Evolutionary conservation across 1,284 basidiomycete species (phyloP).

Genomic region (Stygiomarasmius scandens): DNA sequence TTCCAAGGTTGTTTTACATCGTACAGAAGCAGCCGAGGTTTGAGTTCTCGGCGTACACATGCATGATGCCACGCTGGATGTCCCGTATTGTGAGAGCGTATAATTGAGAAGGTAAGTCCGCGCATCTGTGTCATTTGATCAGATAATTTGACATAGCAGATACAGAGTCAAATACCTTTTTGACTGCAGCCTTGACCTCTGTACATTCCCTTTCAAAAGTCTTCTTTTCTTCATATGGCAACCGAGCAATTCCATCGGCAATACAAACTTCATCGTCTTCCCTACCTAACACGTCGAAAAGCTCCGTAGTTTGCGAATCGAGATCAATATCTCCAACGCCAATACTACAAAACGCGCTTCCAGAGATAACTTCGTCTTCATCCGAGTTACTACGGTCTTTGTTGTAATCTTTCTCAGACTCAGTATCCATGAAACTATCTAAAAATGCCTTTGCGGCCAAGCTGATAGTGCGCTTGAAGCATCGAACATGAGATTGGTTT

Average conservation of each 20-base stretch:
- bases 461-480: conserved; percentile 18
- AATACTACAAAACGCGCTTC: no score
- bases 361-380: not conserved
- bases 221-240: no score
- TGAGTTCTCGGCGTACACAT: no score
- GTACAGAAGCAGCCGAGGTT: no score
- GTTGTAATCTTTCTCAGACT: no score
- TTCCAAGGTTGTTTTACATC: no score
- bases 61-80: not conserved
- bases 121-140: not conserved
- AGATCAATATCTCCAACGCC: not conserved
- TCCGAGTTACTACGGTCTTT: no score
- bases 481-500: conserved; percentile 10
- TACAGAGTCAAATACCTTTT: not conserved
- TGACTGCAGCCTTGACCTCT: not conserved
- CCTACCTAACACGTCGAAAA: not conserved
- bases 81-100: not conserved
- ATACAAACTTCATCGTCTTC: not conserved
- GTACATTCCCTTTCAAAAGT: not conserved
- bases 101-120: not conserved
- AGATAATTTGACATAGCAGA: not conserved
- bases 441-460: conserved; percentile 17
- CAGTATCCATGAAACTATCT: no score
- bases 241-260: no score
- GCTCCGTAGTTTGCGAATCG: no score